A percentile compares a stretch with the other conserved stretches of the same genome.
These are phyloP conservation scores for Pneumocystis carinii DNA, from an alignment of 1,139 yeast species.

Conservation along the genomic window DNA sequence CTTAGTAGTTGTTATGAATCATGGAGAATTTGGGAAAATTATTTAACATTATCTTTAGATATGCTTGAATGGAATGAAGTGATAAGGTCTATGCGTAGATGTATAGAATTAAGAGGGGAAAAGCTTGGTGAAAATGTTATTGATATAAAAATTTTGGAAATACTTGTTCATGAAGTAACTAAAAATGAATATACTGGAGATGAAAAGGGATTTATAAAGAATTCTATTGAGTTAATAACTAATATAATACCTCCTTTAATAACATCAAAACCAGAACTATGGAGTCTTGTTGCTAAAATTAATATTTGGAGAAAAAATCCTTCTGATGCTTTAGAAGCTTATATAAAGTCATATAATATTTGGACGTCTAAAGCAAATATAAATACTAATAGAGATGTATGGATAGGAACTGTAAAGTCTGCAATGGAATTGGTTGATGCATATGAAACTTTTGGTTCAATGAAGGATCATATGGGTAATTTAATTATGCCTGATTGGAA, in stretches of 20 bases:
- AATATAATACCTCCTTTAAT: conserved; percentile 41
- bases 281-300: conserved; percentile 74
- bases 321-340: conserved; percentile 74
- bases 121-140: conserved; percentile 47
- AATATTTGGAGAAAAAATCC: conserved; percentile 79
- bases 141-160: conserved; percentile 65
- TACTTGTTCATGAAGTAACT: conserved; percentile 51
- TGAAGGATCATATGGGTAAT: conserved; percentile 72
- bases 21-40: conserved; percentile 89
- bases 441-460: conserved; percentile 71
- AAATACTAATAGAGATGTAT: conserved; percentile 43
- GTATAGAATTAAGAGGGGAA: conserved; percentile 42
- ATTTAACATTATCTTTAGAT: conserved; percentile 64
- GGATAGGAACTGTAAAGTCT: conserved; percentile 64
- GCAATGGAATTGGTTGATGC: conserved; percentile 63
- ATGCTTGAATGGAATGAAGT: conserved; percentile 80
- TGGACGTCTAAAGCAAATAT: conserved; percentile 50
- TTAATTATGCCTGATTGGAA: conserved; percentile 85
- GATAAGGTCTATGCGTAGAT: conserved; percentile 49
- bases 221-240: conserved; percentile 30
- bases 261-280: conserved; percentile 55
- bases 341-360: conserved; percentile 67
- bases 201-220: conserved; percentile 21
- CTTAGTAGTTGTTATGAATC: conserved; percentile 33
- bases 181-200: conserved; percentile 35